These are phyloP conservation scores for Stereocaulon alpinum DNA, from an alignment of 495 filamentous ascomycete genomes.

Conservation along the genomic window DNA sequence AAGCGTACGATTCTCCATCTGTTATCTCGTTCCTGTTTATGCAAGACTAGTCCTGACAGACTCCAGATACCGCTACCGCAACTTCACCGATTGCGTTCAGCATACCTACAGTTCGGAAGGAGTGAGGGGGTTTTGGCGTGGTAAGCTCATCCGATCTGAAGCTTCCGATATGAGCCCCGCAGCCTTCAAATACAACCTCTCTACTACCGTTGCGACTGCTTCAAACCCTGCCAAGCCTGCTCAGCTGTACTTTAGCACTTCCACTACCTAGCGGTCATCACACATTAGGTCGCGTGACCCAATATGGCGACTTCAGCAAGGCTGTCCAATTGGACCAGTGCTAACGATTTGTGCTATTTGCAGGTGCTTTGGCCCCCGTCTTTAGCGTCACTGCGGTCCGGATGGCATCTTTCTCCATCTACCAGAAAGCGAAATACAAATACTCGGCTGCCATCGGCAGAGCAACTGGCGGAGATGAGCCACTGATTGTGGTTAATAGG, in stretches of 20 bases:
- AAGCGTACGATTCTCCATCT: slow-evolving; percentile 39
- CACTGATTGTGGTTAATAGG: slow-evolving; percentile 57
- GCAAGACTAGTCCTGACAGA: slow-evolving; percentile 5
- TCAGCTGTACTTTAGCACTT: neutral
- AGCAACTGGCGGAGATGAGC: slow-evolving; percentile 49
- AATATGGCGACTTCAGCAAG: neutral
- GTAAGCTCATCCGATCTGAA: slow-evolving; percentile 30
- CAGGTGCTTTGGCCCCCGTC: slow-evolving; percentile 60
- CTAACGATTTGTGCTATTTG: slow-evolving; percentile 2
- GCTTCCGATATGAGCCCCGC: neutral
- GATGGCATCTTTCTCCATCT: slow-evolving; percentile 75
- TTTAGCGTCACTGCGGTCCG: slow-evolving; percentile 73
- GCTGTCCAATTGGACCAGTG: neutral
- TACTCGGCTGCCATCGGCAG: slow-evolving; percentile 39
- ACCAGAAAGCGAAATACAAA: slow-evolving; percentile 67
- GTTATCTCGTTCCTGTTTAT: neutral
- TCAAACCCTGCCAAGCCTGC: neutral
- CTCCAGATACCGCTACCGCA: slow-evolving; percentile 57
- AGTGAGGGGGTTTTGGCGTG: slow-evolving; percentile 66
- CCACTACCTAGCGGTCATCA: neutral
- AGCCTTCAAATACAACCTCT: neutral
- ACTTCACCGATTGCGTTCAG: slow-evolving; percentile 56
- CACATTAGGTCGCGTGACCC: slow-evolving; percentile 2
- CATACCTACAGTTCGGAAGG: slow-evolving; percentile 66
- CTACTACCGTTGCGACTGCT: neutral